Base-by-base conservation (phyloP, 768 basidiomycete species). In the Coprinopsis sp. region DNA sequence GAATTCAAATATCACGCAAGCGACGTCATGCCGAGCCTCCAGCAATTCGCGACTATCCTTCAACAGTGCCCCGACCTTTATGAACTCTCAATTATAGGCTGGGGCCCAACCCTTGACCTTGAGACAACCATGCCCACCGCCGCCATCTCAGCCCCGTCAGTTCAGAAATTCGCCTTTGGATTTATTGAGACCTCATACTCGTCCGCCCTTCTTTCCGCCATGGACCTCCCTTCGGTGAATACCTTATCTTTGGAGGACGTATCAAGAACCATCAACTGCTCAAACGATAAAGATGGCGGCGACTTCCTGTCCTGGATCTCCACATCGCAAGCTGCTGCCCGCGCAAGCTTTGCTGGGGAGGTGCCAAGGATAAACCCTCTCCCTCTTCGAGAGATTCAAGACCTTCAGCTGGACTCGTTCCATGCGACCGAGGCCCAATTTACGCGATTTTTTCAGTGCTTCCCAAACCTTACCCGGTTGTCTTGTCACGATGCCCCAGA, bases 1-100 rank as follows among this genome's bases (percentile, higher is more conserved):
- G 74, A 78, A 51, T 62, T 82, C 54, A 77, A 71, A 51, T 83
- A 77, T 52, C 78, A 79, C 14, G 72, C 81, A 1, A 64, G 55
- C 30, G 74, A 79, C 31, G 77, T 82, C n/a, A 71, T 74, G 64
- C 81, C 81, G 1, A 69, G 68, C 4, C 53, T 78, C 37, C 51
- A 58, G 0, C 68, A 79, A 43, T 81, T 83, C 51, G 49, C 53
- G 7, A 44, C 54, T 21, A 72, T 81, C 29, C 58, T 80, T 18
- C 25, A 57, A 6, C 63, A 61, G 1, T 81, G 71, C 49, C 68
- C 68, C 5, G 51, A 60, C 10, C 68, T 83, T 21, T 53, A 61
- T 44, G 59, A 60, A 7, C 68, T 83, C 3, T 60, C 69, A 28
- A 68, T 83, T 34, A 59, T 77, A 10, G 81, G 80, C 2, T 76